Conservation (phyloP, 2,329 filamentous ascomycete genomes). For the Talaromyces sp. region DNA sequence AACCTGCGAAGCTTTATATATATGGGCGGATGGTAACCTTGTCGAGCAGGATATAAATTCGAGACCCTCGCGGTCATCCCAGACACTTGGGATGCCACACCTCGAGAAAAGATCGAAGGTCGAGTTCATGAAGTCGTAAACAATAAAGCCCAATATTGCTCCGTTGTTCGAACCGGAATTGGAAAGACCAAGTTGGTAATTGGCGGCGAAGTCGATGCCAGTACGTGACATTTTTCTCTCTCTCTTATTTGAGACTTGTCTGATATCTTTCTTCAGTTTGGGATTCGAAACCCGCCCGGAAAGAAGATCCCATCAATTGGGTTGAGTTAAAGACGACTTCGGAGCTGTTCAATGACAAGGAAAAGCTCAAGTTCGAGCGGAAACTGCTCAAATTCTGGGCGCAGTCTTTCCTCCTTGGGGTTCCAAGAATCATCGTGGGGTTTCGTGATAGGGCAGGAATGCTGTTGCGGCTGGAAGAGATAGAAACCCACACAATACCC, state of each 20-base stretch:
- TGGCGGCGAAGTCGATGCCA: slow-evolving; percentile 89
- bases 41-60: slow-evolving; percentile 82
- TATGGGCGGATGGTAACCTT: neutral
- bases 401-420: slow-evolving; percentile 88
- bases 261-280: slow-evolving; percentile 56
- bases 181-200: slow-evolving; percentile 71
- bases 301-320: slow-evolving; percentile 74
- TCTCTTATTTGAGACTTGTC: neutral
- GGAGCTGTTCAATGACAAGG: slow-evolving; percentile 62
- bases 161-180: slow-evolving; percentile 82
- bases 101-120: slow-evolving; percentile 72
- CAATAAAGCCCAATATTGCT: slow-evolving; percentile 94
- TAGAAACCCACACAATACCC: slow-evolving; percentile 76
- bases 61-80: slow-evolving; percentile 79
- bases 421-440: slow-evolving; percentile 86
- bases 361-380: slow-evolving; percentile 73
- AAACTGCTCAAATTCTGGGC: slow-evolving; percentile 97
- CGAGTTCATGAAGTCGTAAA: slow-evolving; percentile 69
- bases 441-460: slow-evolving; percentile 73
- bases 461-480: slow-evolving; percentile 67
- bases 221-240: slow-evolving; percentile 43
- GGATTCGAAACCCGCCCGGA: slow-evolving; percentile 69
- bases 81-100: slow-evolving; percentile 65
- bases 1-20: neutral
- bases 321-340: slow-evolving; percentile 91